phyloP scores from a whole-genome alignment of 495 filamentous ascomycete genomes.

The Lasiosphaeria miniovina region DNA sequence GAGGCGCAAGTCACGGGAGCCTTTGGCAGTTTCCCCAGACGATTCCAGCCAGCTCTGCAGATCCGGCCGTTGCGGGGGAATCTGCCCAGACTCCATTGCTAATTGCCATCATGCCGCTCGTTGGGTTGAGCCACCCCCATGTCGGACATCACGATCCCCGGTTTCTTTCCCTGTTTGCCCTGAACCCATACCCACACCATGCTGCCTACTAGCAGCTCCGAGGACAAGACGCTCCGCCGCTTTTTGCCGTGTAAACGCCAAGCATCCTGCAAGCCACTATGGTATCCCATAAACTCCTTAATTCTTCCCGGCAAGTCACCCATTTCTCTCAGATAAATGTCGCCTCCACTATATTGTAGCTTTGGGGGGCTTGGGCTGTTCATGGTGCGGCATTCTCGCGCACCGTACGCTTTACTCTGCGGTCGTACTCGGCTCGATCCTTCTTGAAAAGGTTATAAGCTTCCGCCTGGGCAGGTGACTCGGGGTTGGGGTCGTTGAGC shows the following conservation, averaged over 20 bases:
- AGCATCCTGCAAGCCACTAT: constrained; percentile 3
- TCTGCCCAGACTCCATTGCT: neutral
- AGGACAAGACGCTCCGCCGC: neutral
- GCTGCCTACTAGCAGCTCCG: neutral
- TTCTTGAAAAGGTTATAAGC: constrained; percentile 97
- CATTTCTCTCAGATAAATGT: neutral
- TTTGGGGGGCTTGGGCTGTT: neutral
- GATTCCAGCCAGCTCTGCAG: constrained; percentile 1
- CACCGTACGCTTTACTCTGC: constrained; percentile 80
- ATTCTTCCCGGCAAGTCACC: neutral
- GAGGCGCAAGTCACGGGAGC: constrained; percentile 11
- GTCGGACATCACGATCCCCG: too few relatives aligned
- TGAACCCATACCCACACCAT: too few relatives aligned
- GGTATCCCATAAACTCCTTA: constrained; percentile 15
- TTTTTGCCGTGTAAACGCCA: neutral
- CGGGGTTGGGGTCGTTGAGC: constrained; percentile 93
- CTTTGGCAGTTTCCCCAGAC: neutral
- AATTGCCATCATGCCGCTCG: neutral
- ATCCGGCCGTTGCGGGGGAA: constrained; percentile 1
- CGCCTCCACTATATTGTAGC: constrained; percentile 4
- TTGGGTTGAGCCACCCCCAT: too few relatives aligned
- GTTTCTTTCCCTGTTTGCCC: too few relatives aligned
- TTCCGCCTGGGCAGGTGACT: constrained; percentile 94
- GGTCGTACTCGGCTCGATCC: constrained; percentile 83
- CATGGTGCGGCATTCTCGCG: constrained; percentile 71